Evolutionary conservation across 2,329 filamentous ascomycete genomes (phyloP), one percentile per base, ranked within the genome.

Genomic region (Claviceps paspali): DNA sequence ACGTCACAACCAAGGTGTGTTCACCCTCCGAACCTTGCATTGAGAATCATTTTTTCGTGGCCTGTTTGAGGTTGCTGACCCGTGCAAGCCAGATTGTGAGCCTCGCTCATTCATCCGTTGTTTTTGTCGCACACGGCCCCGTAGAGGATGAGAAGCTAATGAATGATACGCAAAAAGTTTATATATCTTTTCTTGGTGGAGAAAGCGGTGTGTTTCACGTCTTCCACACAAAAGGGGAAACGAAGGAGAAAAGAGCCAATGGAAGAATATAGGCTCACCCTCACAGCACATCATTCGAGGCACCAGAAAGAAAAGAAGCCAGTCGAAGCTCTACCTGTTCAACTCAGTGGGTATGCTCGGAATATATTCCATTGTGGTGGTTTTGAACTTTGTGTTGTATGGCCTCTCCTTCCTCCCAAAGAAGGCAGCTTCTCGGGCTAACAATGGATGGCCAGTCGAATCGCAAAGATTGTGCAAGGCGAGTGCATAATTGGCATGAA

Each of bases 121-220:
- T 23, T 21, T n/a, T n/a, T n/a, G n/a, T n/a, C n/a, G n/a, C n/a
- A n/a, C n/a, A n/a, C n/a, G n/a, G n/a, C n/a, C n/a, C n/a, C n/a
- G n/a, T n/a, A n/a, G n/a, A n/a, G n/a, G n/a, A n/a, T n/a, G n/a
- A n/a, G n/a, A n/a, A n/a, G n/a, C n/a, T n/a, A n/a, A n/a, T n/a
- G n/a, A n/a, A n/a, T n/a, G n/a, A n/a, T n/a, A n/a, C n/a, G n/a
- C n/a, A n/a, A n/a, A 27, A 32, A 68, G 57, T 54, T 77, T 17
- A 72, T 78, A n/a, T 79, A 79, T 47, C 60, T 73, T 19, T 79
- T 79, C 48, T 57, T 79, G 2, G 73, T 76, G 1, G 76, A 79
- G 50, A 75, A 74, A 53, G 73, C 69, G 30, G 71, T 73, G 18
- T 18, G 40, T 39, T 26, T 8, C 29, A 54, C 50, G 64, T 23